Conservation (phyloP, 2,329 filamentous ascomycete genomes). For the Sclerotinia minor region DNA sequence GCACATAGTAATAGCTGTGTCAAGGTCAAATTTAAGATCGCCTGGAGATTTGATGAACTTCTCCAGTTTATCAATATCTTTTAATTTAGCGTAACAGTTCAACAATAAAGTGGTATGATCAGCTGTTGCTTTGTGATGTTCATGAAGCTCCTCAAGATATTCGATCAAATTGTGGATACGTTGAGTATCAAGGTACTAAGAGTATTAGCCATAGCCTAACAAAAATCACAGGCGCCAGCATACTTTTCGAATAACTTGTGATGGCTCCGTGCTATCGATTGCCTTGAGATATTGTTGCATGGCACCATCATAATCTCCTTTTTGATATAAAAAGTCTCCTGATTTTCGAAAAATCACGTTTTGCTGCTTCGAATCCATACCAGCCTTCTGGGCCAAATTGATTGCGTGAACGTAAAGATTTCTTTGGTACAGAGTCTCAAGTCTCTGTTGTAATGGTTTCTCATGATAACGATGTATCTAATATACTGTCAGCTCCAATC, state of each 20-base stretch:
- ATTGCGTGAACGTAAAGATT: constrained; percentile 92
- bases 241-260: constrained; percentile 91
- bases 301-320: constrained; percentile 94
- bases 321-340: constrained; percentile 91
- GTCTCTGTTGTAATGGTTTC: constrained; percentile 82
- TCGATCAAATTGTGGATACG: constrained; percentile 96
- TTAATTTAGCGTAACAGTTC: constrained; percentile 97
- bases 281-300: constrained; percentile 98
- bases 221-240: not conserved
- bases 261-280: constrained; percentile 94
- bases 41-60: constrained; percentile 95
- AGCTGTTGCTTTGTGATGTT: constrained; percentile 87
- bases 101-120: constrained; percentile 93
- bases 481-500: constrained; percentile 45
- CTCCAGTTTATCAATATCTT: constrained; percentile 94
- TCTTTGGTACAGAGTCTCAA: constrained; percentile 90
- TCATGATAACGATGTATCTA: constrained; percentile 87
- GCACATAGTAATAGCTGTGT: constrained; percentile 97
- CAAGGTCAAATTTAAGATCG: constrained; percentile 92
- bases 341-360: constrained; percentile 92
- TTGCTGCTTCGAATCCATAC: constrained; percentile 76
- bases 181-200: constrained; percentile 89
- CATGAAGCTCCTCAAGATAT: constrained; percentile 93
- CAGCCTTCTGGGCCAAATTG: constrained; percentile 85
- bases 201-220: constrained; percentile 38